Conservation (phyloP, 345 rosid species). For the Linum usitatissimum region DNA sequence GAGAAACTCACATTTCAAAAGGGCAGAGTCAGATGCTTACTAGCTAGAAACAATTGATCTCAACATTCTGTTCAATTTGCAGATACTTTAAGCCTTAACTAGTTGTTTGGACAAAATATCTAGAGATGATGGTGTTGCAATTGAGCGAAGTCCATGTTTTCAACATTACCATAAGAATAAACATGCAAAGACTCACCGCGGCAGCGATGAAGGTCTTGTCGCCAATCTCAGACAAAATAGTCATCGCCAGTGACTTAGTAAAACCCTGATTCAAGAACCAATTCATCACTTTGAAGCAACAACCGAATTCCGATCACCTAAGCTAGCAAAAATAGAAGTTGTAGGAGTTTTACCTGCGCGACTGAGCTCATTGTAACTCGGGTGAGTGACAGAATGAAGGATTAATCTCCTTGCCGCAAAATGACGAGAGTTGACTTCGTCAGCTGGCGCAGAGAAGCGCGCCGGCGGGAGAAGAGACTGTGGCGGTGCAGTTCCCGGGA, state of each 20-base stretch:
- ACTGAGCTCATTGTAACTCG: conserved; percentile 42
- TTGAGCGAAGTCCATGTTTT: neutral
- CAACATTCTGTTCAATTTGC: too few species aligned
- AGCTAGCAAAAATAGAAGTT: neutral
- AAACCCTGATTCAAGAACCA: conserved; percentile 45
- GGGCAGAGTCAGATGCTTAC: neutral
- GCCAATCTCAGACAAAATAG: conserved; percentile 91
- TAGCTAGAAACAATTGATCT: neutral
- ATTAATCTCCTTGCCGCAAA: neutral
- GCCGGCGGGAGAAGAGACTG: neutral
- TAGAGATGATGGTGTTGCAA: too few species aligned
- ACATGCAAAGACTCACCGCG: conserved; percentile 44
- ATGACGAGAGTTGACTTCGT: neutral
- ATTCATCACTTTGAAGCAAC: neutral
- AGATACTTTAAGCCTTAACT: too few species aligned
- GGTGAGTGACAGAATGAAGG: neutral
- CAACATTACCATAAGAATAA: neutral
- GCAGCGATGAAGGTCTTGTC: conserved; percentile 99
- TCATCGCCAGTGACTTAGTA: conserved; percentile 93
- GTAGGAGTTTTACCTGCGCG: conserved; percentile 37
- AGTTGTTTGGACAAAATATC: too few species aligned
- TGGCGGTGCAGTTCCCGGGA: too few species aligned
- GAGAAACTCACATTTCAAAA: neutral
- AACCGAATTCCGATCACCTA: neutral
- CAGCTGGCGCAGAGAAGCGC: neutral